Base-by-base conservation (phyloP, 257 asterid species). In the Ligustrum vulgare region DNA sequence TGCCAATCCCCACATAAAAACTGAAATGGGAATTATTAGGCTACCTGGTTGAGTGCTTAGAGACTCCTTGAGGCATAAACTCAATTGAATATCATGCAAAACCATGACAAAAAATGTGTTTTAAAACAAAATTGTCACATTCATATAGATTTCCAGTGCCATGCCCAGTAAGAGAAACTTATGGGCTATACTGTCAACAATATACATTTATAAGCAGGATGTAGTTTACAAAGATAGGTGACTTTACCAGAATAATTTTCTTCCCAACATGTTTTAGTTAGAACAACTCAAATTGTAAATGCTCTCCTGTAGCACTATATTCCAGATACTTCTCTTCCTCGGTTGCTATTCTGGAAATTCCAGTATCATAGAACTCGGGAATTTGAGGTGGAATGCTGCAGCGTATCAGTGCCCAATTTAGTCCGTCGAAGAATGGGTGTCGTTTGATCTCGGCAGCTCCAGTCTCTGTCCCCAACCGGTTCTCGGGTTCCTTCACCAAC, bases 381-480 rank as follows among this genome's bases (percentile, higher is more conserved):
- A 90, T 78, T 47, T 86, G 82, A 18, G 98, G 98, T 20, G 98
- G 98, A 34, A 83, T 34, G 4, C 96, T 87, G 31, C 97, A 93
- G 10, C 98, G 88, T 73, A 93, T 89, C 66, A 93, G 76, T 0
- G 98, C 98, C 98, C 98, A 93, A 60, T 93, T 93, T 74, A 93
- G 77, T 35, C 97, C 97, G 0, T 93, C 91, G 20, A 93, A 93
- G 78, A 93, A 93, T 0, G 97, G 93, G 75, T 93, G 98, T 20
- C 92, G 87, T 74, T 93, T 93, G 75, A 93, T 91, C 94, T 91
- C 98, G 4, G 96, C 97, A 20, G 98, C 89, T 6, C 98, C 98
- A 0, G 91, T 91, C 62, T 85, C 91, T 0, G 88, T 81, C 15
- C 98, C 98, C 43, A 91, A 74, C 41, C 98, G 87, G 71, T 80